Evolutionary conservation across 2,329 filamentous ascomycete genomes (phyloP), one percentile per base, ranked within the genome.

Genomic region (Monosporascus cannonballus): DNA sequence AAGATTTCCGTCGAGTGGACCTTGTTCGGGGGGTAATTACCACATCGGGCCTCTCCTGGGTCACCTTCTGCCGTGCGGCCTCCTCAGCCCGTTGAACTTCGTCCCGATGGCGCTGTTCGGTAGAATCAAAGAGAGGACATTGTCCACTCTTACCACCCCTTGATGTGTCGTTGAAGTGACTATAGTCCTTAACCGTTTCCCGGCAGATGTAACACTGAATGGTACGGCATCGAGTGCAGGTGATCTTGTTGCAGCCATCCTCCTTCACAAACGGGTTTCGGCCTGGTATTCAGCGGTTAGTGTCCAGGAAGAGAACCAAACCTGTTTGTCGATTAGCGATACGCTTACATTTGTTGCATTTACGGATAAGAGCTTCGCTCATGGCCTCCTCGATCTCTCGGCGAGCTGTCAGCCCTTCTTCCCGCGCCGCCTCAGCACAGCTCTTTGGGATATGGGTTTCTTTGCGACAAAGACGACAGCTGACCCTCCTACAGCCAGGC

Each of bases 241-340:
- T 77, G 80, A 96, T 89, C 70, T 92, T 92, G 71, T 95, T 95
- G 72, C 90, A 96, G 3, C 90, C 90, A 34, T 73, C 67, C 37
- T 85, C 80, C 65, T 95, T 96, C 66, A 95, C 79, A 61, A 93
- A 94, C 0, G 85, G 83, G n/a, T 83, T 80, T n/a, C 77, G 73
- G 69, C 87, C 76, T 79, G 48, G 24, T 11, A 3, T 22, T 39
- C 6, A 51, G n/a, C 9, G 25, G 46, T 34, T 25, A 51, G 45
- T 8, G 24, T 46, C 17, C 18, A 42, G 11, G 4, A 48, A 36
- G 14, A 41, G n/a, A 39, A 9, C 17, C 14, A 18, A 18, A 27
- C 7, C 20, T 8, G 14, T 18, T 30, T n/a, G 17, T 15, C 3
- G 39, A 18, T 25, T 24, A 4, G 27, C 34, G n/a, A 36, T 14